Evolutionary conservation across 345 rosid genomes (phyloP), one percentile per base, ranked within the genome.

Genomic region (Hypericum perforatum): DNA sequence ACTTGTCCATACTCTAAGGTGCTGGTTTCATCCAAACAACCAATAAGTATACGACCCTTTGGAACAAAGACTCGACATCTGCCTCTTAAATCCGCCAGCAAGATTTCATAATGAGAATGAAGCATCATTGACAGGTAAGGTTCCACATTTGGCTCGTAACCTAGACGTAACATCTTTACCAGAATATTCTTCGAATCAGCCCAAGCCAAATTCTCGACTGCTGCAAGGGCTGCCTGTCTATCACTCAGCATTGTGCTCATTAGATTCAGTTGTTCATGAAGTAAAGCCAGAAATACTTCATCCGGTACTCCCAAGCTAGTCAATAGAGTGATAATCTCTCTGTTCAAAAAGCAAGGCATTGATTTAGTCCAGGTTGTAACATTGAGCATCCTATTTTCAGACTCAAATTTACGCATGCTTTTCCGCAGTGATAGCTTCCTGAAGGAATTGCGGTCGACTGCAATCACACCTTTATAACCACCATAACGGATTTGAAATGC

Each of bases 401-500:
- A 87, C 10, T 91, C 98, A 65, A 87, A 91, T 70, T 87, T 91
- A 5, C 44, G 72, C 96, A 91, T 91, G 60, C 96, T 87, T 45
- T 61, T 47, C 43, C 96, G 92, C 65, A 91, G 67, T 49, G 95
- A 91, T 51, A 91, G 60, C 72, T 91, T 91, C 54, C 82, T 45
- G 73, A 70, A 81, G 63, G 98, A 85, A 53, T 74, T 75, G 9
- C 79, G 76, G 62, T 87, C 96, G 58, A 91, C 83, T 3, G 87
- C 89, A 61, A 91, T 69, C 39, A 87, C 94, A 57, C 98, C 96
- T 73, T 91, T 91, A 70, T 75, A 91, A 63, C 98, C 96, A 70
- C 95, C 98, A 29, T 84, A 91, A 39, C 98, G 81, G 56, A 91
- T 87, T 62, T 87, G 98, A 78, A 91, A 91, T 37, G 96, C 98